Conservation (phyloP, 2,329 filamentous ascomycete species). For the Fusarium protoensiforme region DNA sequence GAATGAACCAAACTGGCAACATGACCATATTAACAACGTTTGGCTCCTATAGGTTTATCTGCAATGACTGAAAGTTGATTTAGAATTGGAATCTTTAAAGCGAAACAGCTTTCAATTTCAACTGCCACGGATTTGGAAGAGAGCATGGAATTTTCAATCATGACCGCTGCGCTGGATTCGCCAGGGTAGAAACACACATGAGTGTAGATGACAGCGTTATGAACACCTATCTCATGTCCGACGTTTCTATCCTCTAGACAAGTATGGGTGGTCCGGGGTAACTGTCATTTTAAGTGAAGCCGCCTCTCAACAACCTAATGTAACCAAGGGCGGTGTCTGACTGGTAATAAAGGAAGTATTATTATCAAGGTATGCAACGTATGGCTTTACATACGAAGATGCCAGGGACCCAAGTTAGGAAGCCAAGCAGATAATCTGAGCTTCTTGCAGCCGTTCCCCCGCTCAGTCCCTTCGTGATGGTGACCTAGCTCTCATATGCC, state of each 20-base stretch:
- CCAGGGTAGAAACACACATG: background rate
- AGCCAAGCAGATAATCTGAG: background rate
- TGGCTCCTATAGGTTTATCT: background rate
- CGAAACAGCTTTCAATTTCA: background rate
- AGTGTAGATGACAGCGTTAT: too few relatives aligned
- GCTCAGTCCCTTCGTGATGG: background rate
- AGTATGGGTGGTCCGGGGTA: background rate
- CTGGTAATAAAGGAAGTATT: background rate
- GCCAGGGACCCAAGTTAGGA: background rate
- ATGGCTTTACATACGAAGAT: background rate
- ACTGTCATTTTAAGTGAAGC: background rate
- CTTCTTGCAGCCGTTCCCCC: background rate
- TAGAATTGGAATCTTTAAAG: background rate
- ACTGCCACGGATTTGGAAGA: background rate
- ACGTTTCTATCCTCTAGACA: background rate
- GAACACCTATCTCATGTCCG: background rate
- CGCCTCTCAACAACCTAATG: background rate
- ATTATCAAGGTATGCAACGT: background rate
- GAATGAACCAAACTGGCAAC: background rate
- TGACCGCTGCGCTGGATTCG: background rate
- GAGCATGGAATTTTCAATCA: background rate
- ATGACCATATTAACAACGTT: background rate
- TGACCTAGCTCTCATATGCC: background rate
- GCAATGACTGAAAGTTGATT: background rate
- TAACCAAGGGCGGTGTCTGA: background rate